Evolutionary conservation across 2,329 filamentous ascomycete genomes (phyloP).

Genomic region (Dothideomycetes sp.): DNA sequence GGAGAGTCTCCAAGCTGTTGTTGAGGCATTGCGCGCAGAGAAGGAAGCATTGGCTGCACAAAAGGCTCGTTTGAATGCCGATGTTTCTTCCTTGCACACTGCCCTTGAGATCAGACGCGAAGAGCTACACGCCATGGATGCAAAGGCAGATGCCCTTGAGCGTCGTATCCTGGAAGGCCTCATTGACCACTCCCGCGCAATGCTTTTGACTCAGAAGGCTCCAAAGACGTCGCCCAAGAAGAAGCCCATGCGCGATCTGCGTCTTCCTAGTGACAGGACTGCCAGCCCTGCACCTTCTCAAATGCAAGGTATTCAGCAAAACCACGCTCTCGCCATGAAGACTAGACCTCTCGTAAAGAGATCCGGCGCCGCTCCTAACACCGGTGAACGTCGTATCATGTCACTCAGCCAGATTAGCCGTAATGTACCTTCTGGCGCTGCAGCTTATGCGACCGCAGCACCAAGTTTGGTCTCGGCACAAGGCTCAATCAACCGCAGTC

Average conservation of each 20-base stretch:
- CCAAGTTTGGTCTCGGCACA: conserved; percentile 21
- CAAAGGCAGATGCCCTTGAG: conserved; percentile 78
- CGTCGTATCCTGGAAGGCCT: conserved; percentile 89
- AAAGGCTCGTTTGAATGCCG: conserved; percentile 70
- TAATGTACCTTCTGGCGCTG: conserved; percentile 48
- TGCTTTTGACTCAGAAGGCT: conserved; percentile 64
- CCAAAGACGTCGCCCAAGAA: conserved; percentile 30
- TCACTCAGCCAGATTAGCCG: conserved; percentile 84
- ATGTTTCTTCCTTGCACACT: conserved; percentile 85
- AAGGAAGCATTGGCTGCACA: conserved; percentile 68
- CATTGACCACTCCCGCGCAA: conserved; percentile 86
- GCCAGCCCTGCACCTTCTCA: conserved; percentile 16
- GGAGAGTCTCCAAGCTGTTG: conserved; percentile 40
- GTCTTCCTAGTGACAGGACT: conserved; percentile 27
- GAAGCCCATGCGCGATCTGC: conserved; percentile 36
- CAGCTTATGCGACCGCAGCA: conserved; percentile 26
- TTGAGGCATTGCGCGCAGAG: conserved; percentile 54
- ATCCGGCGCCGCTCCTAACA: conserved; percentile 29
- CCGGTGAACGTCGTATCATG: conserved; percentile 61
- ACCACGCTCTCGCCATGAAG: conserved; percentile 41
- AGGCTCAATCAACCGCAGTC: conserved; percentile 27
- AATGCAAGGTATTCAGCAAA: conserved; percentile 23
- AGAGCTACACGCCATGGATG: conserved; percentile 84
- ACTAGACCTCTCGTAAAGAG: conserved; percentile 34
- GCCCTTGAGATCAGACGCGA: conserved; percentile 81